phyloP scores from a whole-genome alignment of 1,284 basidiomycete genomes.

The Sporisorium scitamineum region DNA sequence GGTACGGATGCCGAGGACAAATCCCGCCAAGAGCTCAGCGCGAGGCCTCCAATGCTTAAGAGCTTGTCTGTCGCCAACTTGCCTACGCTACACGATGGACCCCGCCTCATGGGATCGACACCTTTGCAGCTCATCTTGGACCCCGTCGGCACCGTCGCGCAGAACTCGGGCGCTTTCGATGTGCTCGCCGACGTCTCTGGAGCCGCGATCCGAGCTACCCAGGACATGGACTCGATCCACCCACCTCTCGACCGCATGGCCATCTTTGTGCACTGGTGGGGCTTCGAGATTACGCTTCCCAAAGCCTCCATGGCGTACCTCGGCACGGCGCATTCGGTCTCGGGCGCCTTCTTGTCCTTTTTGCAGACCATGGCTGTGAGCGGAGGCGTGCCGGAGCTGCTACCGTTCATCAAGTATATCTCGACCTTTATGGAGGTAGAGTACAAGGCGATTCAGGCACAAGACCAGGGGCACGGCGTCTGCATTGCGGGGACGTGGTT shows the following conservation, averaged over 20 bases:
- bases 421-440: slow-evolving; percentile 62
- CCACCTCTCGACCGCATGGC: slow-evolving; percentile 62
- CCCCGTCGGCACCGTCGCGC: slow-evolving; percentile 36
- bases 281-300: slow-evolving; percentile 64
- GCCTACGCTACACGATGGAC: slow-evolving; percentile 36
- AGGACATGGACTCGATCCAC: slow-evolving; percentile 49
- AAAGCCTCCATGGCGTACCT: slow-evolving; percentile 58
- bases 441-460: slow-evolving; percentile 59
- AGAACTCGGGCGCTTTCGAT: slow-evolving; percentile 55
- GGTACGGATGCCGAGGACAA: not conserved
- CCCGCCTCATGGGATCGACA: slow-evolving; percentile 39
- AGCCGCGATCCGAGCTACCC: slow-evolving; percentile 41
- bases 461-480: slow-evolving; percentile 58
- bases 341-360: slow-evolving; percentile 58
- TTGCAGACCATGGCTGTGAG: slow-evolving; percentile 60
- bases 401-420: slow-evolving; percentile 64
- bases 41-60: slow-evolving; percentile 31
- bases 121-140: slow-evolving; percentile 53
- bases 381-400: slow-evolving; percentile 60
- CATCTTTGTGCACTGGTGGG: slow-evolving; percentile 66
- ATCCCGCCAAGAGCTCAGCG: not conserved
- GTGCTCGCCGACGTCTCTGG: slow-evolving; percentile 55
- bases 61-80: slow-evolving; percentile 39
- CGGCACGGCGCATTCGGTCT: slow-evolving; percentile 58
- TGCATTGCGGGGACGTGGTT: slow-evolving; percentile 61